Base-by-base conservation (phyloP, 2,329 filamentous ascomycete genomes). In the Elsinoe australis region DNA sequence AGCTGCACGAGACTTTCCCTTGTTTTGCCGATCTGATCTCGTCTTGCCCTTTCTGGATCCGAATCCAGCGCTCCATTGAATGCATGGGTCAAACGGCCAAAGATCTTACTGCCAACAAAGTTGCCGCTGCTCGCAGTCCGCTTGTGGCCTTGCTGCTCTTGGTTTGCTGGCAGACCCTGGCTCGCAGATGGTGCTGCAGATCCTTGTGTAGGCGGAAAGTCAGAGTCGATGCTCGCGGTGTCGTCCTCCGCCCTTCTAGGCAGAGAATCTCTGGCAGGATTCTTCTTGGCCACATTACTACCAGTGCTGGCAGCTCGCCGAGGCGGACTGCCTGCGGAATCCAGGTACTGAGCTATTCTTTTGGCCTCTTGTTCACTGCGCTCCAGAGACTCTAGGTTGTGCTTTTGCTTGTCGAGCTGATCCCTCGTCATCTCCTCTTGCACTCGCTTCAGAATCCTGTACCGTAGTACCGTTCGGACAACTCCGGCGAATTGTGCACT, bases 391-490 rank as follows among this genome's bases (percentile, higher is more conserved):
- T 94, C 87, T 10, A 98, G 74, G 9, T 92, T 74, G 2, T 76
- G 71, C 58, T 78, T 80, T 71, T 96, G 96, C 73, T 90, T 95
- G 49, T 83, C 78, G 8, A 98, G 73, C 59, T 98, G 89, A 51
- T 98, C 92, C 35, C 83, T 83, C 1, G 92, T 96, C 82, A 96
- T 90, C 62, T 98, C 92, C 64, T 96, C 88, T 62, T 98, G 92
- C 47, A 98, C 87, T 38, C 92, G 79, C 71, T 98, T 98, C 53
- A 95, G 71, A 2, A 96, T 83, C 12, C 92, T 76, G 63, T 95
- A 98, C 55, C 86, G 80, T 48, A 98, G 71, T 26, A 98, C 90
- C 55, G 74, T 85, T 33, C 89, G 80, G 3, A 98, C 92, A 1
- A 98, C 87, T 8, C 92, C 87, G 0, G 92, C 92, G 64, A 98